Base-by-base conservation (phyloP, 2,329 filamentous ascomycete species). In the Meredithiella fracta region DNA sequence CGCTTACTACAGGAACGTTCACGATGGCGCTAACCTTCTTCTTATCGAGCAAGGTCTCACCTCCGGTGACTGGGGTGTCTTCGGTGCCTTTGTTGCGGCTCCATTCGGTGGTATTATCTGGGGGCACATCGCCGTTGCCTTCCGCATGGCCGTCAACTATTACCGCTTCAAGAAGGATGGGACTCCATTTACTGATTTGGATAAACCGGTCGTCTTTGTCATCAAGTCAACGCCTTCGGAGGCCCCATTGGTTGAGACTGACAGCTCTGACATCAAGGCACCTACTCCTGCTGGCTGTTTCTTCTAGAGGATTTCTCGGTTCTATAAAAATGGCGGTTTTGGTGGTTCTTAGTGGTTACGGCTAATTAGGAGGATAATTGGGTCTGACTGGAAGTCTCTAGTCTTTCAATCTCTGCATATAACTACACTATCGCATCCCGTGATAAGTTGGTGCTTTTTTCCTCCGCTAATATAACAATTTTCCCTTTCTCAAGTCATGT, bases 1-100 rank as follows among this genome's bases (percentile, higher is more conserved):
- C 14, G 77, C 88, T 59, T 92, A 90, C 71, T 90, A 85, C 64
- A 83, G 82, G 50, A 75, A 80, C 63, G 80, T 78, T 1, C 65
- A 73, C 54, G 64, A 73, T 5, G 86, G 83, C 3, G 82, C 75
- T 1, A 73, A 82, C 58, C 76, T 92, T 56, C 75, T 92, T 52
- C 71, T 91, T 25, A 69, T 92, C 11, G 75, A 86, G 65, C 73
- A 82, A 61, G 86, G 86, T 0, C 72, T 92, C 20, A 92, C 90
- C 67, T 78, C 73, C 0, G 74, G 81, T 51, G 86, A 91, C 66
- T 92, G 87, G 87, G 83, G 80, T 60, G 84, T 78, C 1, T 92
- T 92, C 66, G 86, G 86, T 62, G 85, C 86, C 3, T 92, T 91
- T 63, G 82, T 91, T 3, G 85, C 83, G 8, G 86, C 86, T 0